Evolutionary conservation across 805 yeast genomes (phyloP), one percentile per base, ranked within the genome.

Genomic region (Cyberlindnera saturnus): DNA sequence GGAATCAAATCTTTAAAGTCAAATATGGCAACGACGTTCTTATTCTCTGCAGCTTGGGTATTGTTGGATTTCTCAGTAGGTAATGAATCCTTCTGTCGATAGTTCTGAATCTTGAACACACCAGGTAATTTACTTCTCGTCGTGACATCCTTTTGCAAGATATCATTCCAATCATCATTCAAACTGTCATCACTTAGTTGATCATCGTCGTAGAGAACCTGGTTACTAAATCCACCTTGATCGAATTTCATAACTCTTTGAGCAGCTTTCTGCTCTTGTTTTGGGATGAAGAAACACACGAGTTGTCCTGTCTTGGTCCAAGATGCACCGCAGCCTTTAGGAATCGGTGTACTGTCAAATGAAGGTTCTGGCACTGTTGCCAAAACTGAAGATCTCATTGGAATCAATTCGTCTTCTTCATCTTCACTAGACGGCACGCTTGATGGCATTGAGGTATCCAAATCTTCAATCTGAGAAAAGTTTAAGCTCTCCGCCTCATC

Each of bases 321-420:
- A 1, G 78, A 69, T 0, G 96, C 96, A 9, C 96, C 96, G 66
- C 96, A 90, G 9, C 89, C 93, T 57, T 86, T 89, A 0, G 97
- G 96, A 13, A 90, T 74, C 0, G 97, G 97, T 0, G 96, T 86
- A 34, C 87, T 81, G 57, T 87, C 95, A 55, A 80, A 75, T 42
- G 33, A 53, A 13, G 48, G 40, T 29, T 47, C 44, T 32, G 26
- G 32, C 9, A 9, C 28, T 10, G 28, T 8, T 15, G 35, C 36
- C 14, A 31, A 16, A 3, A 31, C 13, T 20, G 33, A 19, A 5
- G 31, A 28, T 30, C 47, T 34, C 49, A 52, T 32, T 31, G 55
- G 57, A 26, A 49, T 40, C 23, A 53, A 29, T 19, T 55, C 64
- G 15, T 66, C 67, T 26, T 54, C 59, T 9, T 69, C 70, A 11